These are phyloP conservation scores for Cladosporium sp. DNA, from an alignment of 2,329 filamentous ascomycete genomes.

Conservation along the genomic window DNA sequence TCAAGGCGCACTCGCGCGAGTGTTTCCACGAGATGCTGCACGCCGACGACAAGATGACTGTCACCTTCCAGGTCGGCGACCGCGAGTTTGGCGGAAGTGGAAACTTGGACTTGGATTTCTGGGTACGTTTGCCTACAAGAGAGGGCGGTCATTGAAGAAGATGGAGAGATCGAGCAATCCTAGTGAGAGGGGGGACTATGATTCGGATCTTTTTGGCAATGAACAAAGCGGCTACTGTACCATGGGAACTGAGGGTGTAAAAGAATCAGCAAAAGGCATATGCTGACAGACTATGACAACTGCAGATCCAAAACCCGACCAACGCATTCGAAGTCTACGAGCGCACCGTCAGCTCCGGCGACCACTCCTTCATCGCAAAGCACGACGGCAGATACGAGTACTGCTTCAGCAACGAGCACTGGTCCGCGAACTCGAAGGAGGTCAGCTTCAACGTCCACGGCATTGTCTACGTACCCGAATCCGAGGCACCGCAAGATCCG, in stretches of 20 bases:
- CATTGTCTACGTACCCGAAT: slow-evolving; percentile 92
- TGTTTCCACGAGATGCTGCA: slow-evolving; percentile 96
- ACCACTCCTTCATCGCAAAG: slow-evolving; percentile 84
- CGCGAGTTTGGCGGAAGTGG: slow-evolving; percentile 91
- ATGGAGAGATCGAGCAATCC: neutral
- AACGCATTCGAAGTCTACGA: slow-evolving; percentile 75
- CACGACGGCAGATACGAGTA: slow-evolving; percentile 88
- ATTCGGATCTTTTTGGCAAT: no score
- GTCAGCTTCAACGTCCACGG: slow-evolving; percentile 99
- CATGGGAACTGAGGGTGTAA: neutral
- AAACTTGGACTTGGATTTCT: slow-evolving; percentile 96
- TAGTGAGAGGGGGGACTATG: neutral
- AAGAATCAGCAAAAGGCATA: neutral
- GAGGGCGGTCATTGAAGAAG: neutral
- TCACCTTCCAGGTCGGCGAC: slow-evolving; percentile 97
- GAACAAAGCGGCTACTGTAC: no score
- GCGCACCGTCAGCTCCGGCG: slow-evolving; percentile 78
- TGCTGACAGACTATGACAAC: slow-evolving; percentile 7
- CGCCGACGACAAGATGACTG: slow-evolving; percentile 95
- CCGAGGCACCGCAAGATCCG: slow-evolving; percentile 78
- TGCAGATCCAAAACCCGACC: slow-evolving; percentile 71
- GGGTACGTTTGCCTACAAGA: slow-evolving; percentile 58
- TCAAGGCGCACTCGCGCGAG: slow-evolving; percentile 88
- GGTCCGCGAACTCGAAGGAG: slow-evolving; percentile 94
- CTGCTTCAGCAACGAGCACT: slow-evolving; percentile 99